Evolutionary conservation across 352 stramenopile genomes (phyloP), one percentile per base, ranked within the genome.

Genomic region (Pythium aquatile): DNA sequence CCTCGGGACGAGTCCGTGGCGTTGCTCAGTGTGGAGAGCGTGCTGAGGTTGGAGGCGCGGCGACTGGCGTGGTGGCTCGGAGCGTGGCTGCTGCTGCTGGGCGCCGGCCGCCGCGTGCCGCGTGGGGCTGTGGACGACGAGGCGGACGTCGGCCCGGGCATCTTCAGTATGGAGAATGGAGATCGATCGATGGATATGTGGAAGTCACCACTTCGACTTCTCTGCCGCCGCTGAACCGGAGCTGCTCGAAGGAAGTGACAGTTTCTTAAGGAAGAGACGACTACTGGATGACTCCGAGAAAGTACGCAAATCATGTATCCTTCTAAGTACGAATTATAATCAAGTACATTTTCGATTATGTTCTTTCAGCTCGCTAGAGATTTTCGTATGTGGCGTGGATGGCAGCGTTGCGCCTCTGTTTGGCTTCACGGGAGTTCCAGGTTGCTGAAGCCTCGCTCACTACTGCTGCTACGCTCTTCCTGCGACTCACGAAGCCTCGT

Each of bases 11-110:
- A 48, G 46, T 68, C 61, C 10, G 53, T 47, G 28, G 52, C 29
- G 61, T 51, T 32, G 42, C 28, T 58, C 7, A 55, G 26, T 2
- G 54, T 58, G 39, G 61, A 63, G 32, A 68, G 42, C 42, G 55
- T 51, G 39, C 61, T 68, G 44, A 63, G 55, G 28, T 61, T 68
- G 54, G 46, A 29, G 24, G 61, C 32, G 35, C 61, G 61, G 54
- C 61, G 61, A 20, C 14, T 37, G 20, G 42, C n/a, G 44, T 30
- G 13, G 24, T 28, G 48, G 14, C 35, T 20, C 1, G 48, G 59
- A n/a, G 37, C 37, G 37, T 44, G 47, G 16, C 17, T 55, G 44
- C 13, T 52, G 26, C 49, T 57, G 47, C 2, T 44, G 13, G 48
- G 24, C 6, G 48, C 48, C n/a, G 40, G 42, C 28, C 61, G 51